These are phyloP conservation scores for Neonectria coccinea DNA, from an alignment of 2,329 filamentous ascomycete species.

Conservation along the genomic window DNA sequence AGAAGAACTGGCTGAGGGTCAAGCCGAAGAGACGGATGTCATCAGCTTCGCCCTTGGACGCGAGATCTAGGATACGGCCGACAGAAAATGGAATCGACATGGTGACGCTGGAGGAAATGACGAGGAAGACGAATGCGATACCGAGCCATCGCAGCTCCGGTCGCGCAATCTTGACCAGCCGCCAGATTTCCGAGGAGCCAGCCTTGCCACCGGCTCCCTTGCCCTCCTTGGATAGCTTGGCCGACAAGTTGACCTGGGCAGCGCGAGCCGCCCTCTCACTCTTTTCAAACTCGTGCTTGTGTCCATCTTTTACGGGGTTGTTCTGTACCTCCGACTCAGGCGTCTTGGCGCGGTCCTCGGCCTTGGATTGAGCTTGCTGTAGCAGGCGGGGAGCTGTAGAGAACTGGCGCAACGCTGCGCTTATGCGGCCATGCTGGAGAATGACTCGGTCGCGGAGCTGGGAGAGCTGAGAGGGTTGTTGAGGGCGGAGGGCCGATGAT, in stretches of 20 bases:
- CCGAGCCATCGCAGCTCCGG: constrained; percentile 84
- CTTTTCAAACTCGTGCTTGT: constrained; percentile 65
- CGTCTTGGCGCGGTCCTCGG: constrained; percentile 53
- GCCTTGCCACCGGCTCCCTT: constrained; percentile 65
- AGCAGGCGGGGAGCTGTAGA: constrained; percentile 43
- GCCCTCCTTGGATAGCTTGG: constrained; percentile 87
- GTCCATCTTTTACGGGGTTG: constrained; percentile 46
- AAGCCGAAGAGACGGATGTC: constrained; percentile 83
- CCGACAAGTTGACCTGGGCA: constrained; percentile 88
- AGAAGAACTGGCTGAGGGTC: constrained; percentile 88
- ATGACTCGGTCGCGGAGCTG: constrained; percentile 14
- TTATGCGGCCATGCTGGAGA: constrained; percentile 28
- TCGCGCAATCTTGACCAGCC: constrained; percentile 87
- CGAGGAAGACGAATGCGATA: constrained; percentile 83
- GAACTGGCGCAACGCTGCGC: constrained; percentile 46
- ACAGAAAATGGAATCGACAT: constrained; percentile 98
- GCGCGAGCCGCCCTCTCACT: constrained; percentile 89
- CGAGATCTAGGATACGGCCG: constrained; percentile 92
- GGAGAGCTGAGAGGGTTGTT: constrained; percentile 17
- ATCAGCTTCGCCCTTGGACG: constrained; percentile 77
- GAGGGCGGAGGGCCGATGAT: constrained; percentile 30
- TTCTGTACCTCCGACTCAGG: constrained; percentile 50
- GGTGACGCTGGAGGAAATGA: constrained; percentile 91
- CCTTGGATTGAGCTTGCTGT: constrained; percentile 44
- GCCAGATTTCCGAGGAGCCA: constrained; percentile 81